Conservation (phyloP, 2,329 filamentous ascomycete genomes). For the Penicillium sp. region DNA sequence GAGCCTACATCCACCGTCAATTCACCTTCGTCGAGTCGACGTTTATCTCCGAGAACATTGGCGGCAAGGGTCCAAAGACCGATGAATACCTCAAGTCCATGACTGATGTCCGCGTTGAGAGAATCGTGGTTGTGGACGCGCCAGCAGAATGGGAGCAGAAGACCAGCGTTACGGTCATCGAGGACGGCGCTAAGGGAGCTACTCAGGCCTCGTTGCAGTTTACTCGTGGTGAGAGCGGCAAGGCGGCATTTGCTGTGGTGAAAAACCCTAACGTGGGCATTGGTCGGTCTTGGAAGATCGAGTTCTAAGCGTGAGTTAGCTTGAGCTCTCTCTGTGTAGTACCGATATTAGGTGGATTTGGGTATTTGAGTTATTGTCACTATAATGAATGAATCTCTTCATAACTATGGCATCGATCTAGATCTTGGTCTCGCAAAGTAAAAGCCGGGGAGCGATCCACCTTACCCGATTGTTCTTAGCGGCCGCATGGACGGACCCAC, state of each 20-base stretch:
- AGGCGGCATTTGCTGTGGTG: slow-evolving; percentile 61
- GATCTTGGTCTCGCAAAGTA: too few relatives aligned
- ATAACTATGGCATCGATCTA: too few relatives aligned
- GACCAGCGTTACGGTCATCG: slow-evolving; percentile 49
- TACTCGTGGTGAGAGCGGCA: slow-evolving; percentile 47
- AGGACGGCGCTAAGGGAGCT: slow-evolving; percentile 43
- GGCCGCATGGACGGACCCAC: too few relatives aligned
- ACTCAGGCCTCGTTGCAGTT: slow-evolving; percentile 57
- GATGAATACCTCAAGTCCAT: slow-evolving; percentile 76
- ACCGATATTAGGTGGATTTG: background rate
- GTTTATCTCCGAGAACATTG: slow-evolving; percentile 68
- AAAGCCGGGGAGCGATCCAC: too few relatives aligned
- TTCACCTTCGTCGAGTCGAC: slow-evolving; percentile 63
- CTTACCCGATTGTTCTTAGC: too few relatives aligned
- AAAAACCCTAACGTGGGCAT: slow-evolving; percentile 61
- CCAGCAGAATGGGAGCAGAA: slow-evolving; percentile 67
- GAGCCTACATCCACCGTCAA: slow-evolving; percentile 80
- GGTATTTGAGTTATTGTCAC: background rate
- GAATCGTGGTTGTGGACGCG: slow-evolving; percentile 77
- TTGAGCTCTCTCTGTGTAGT: background rate
- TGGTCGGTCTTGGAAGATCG: slow-evolving; percentile 61
- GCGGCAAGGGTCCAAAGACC: slow-evolving; percentile 58
- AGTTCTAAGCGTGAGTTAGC: slow-evolving; percentile 39
- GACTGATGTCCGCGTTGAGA: slow-evolving; percentile 74
- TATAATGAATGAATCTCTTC: background rate